Conservation (phyloP, 176 grass and related monocot species). For the Ensete ventricosum region DNA sequence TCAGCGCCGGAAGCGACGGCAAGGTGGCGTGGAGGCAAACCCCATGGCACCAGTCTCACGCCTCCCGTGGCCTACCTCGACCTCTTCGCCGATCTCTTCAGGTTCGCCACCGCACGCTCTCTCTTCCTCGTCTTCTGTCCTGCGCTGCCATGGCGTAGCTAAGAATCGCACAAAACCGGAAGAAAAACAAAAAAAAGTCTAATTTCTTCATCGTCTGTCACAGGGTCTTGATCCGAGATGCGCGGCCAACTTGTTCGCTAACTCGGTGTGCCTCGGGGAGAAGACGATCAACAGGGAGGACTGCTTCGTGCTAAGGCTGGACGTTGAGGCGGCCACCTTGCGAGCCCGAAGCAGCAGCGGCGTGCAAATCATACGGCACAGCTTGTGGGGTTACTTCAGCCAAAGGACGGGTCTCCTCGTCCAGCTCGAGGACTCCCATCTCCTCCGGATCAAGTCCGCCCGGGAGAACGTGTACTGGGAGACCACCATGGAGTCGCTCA, state of each 20-base stretch:
- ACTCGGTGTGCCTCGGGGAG: conserved; percentile 76
- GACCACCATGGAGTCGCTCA: conserved; percentile 83
- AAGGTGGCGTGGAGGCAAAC: conserved; percentile 81
- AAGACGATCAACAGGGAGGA: conserved; percentile 58
- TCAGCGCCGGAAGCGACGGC: conserved; percentile 75
- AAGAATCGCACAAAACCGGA: no score
- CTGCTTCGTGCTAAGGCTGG: conserved; percentile 93
- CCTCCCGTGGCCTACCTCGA: conserved; percentile 48
- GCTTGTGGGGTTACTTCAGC: conserved; percentile 97
- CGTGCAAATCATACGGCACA: conserved; percentile 90
- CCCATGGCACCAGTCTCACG: conserved; percentile 43
- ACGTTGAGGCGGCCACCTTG: conserved; percentile 67
- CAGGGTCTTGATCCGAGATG: conserved; percentile 83
- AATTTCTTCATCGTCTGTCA: neutral
- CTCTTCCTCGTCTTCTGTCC: no score
- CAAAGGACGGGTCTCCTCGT: conserved; percentile 81
- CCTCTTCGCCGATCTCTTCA: conserved; percentile 84
- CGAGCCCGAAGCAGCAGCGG: conserved; percentile 69
- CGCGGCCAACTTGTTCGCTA: conserved; percentile 79
- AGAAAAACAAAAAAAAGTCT: no score
- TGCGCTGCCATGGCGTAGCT: no score
- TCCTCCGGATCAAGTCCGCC: conserved; percentile 68
- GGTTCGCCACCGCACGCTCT: conserved; percentile 8
- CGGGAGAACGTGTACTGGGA: conserved; percentile 79
- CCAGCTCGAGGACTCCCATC: conserved; percentile 93